These are phyloP conservation scores for Russula dissimulans DNA, from an alignment of 768 basidiomycete species.

Conservation along the genomic window DNA sequence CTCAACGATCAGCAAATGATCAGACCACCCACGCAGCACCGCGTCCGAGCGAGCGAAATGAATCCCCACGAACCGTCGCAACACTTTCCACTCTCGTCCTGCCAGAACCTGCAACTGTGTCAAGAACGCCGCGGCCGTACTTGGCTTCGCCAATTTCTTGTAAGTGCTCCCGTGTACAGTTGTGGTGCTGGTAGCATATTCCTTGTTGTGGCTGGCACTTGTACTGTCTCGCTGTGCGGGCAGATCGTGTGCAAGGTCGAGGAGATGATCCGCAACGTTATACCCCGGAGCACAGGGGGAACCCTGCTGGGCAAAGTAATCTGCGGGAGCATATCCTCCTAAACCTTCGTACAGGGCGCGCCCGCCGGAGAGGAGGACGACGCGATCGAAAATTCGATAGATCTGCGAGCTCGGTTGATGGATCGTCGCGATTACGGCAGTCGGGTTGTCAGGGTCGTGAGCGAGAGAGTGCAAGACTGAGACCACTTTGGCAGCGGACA, in stretches of 20 bases:
- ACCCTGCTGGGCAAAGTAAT: slow-evolving; percentile 44
- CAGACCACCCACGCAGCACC: neutral
- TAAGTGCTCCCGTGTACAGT: slow-evolving; percentile 12
- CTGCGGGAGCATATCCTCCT: slow-evolving; percentile 60
- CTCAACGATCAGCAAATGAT: slow-evolving; percentile 1
- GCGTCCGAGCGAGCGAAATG: neutral
- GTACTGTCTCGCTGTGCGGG: slow-evolving; percentile 39
- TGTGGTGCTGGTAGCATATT: neutral
- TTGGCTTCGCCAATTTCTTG: slow-evolving; percentile 16
- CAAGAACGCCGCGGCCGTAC: slow-evolving; percentile 70
- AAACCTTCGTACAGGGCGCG: slow-evolving; percentile 35
- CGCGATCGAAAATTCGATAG: slow-evolving; percentile 48
- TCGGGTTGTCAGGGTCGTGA: slow-evolving; percentile 55
- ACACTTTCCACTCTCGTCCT: slow-evolving; percentile 77
- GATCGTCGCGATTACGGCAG: slow-evolving; percentile 56
- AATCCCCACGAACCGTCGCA: slow-evolving; percentile 47
- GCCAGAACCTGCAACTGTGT: slow-evolving; percentile 81
- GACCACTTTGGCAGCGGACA: slow-evolving; percentile 30
- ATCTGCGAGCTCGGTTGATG: slow-evolving; percentile 61
- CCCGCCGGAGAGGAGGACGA: slow-evolving; percentile 50
- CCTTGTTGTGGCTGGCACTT: slow-evolving; percentile 10
- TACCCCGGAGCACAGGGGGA: slow-evolving; percentile 65
- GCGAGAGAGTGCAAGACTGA: slow-evolving; percentile 51
- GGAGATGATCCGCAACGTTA: slow-evolving; percentile 86
- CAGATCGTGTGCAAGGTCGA: slow-evolving; percentile 75